Evolutionary conservation across 257 asterid genomes (phyloP), one percentile per base, ranked within the genome.

Genomic region (Buddleja alternifolia): DNA sequence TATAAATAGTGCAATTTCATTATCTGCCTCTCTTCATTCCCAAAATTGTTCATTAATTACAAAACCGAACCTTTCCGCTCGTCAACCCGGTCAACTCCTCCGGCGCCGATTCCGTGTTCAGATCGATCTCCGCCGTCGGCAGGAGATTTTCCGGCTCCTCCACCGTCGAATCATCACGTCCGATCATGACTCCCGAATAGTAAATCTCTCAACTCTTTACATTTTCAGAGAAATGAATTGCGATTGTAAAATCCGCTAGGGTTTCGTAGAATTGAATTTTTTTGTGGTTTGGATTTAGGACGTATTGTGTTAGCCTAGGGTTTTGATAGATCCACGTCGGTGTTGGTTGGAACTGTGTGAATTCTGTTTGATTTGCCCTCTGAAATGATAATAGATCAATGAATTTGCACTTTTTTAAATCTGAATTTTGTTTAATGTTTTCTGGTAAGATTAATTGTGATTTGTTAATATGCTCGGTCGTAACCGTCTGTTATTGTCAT

Each of bases 121-220:
- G 4, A 39, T 16, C 50, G 57, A 76, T 59, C 69, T 65, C 76
- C 56, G 77, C 16, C 47, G 77, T 25, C 74, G 61, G 70, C 19
- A 71, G 72, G 69, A 61, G 72, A 66, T 70, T 48, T 23, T 67
- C 70, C 76, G 58, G 50, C 69, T 58, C 21, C 40, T 4, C 7
- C 66, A 23, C 47, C 47, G 60, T 54, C 41, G 34, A 19, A 70
- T 55, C 72, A 34, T 17, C 17, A 14, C 60, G 44, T 42, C 62
- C 67, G 45, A 63, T 67, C 73, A 79, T 79, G 84, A 69, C 66
- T 50, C 80, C 84, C 56, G 81, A 79, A 79, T 79, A 79, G 84
- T 79, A 67, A 67, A 45, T 71, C 57, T 57, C 73, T 67, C 71
- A 0, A 56, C 61, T 15, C 41, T 41, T 41, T 63, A 15, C 21